Conservation (phyloP, 2,329 filamentous ascomycete species). For the Claviceps monticola region DNA sequence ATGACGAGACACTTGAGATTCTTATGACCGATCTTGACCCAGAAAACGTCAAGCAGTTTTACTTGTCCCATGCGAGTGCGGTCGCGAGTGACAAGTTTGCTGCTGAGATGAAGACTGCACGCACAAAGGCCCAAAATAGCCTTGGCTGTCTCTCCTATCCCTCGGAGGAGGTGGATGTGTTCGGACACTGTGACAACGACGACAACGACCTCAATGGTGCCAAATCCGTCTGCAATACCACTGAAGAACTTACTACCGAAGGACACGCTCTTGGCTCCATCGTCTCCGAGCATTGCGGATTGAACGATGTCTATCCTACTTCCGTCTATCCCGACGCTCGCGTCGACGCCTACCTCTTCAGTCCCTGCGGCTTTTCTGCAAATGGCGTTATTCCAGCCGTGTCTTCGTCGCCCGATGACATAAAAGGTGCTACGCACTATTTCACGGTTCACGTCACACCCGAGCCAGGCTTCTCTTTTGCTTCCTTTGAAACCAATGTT, state of each 20-base stretch:
- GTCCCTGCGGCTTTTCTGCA: constrained; percentile 91
- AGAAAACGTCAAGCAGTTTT: constrained; percentile 58
- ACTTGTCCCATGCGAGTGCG: constrained; percentile 62
- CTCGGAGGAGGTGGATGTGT: constrained; percentile 62
- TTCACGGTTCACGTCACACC: constrained; percentile 98
- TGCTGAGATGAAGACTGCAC: constrained; percentile 50
- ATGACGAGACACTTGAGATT: constrained; percentile 66
- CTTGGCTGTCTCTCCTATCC: constrained; percentile 42
- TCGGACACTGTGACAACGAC: constrained; percentile 49
- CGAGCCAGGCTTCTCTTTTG: constrained; percentile 92
- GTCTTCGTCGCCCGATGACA: constrained; percentile 20
- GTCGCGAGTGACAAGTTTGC: constrained; percentile 73
- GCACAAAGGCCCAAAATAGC: constrained; percentile 43
- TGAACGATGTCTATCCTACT: constrained; percentile 77
- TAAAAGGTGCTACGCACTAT: constrained; percentile 57
- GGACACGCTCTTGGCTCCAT: constrained; percentile 87
- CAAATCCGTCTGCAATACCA: constrained; percentile 30
- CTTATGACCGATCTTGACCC: constrained; percentile 59
- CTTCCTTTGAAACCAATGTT: constrained; percentile 96
- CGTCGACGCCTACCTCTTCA: constrained; percentile 93
- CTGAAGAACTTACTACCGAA: constrained; percentile 73
- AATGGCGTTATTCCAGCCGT: constrained; percentile 87
- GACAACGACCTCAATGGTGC: constrained; percentile 39
- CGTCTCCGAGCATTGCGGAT: constrained; percentile 78
- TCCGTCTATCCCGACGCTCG: constrained; percentile 82